phyloP scores from a whole-genome alignment of 2,329 filamentous ascomycete species.

The Zymoseptoria ardabiliae region DNA sequence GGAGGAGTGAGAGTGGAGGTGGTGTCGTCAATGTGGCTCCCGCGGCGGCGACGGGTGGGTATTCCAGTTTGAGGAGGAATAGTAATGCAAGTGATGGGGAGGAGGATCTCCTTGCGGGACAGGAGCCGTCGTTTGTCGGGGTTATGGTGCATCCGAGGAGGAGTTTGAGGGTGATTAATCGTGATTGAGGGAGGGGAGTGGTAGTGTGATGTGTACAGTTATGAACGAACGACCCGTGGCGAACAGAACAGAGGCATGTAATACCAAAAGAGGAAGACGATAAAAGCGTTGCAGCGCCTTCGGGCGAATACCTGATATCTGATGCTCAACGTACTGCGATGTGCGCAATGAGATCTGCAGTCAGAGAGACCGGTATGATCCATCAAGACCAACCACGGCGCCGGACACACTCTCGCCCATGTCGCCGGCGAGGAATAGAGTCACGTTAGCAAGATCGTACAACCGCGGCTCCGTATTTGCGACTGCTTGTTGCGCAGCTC shows the following conservation, averaged over 20 bases:
- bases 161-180: slow-evolving; percentile 36
- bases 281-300: too few species aligned
- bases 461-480: not conserved
- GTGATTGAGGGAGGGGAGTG: slow-evolving; percentile 7
- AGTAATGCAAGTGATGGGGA: slow-evolving; percentile 47
- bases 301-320: too few species aligned
- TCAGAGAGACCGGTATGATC: slow-evolving; percentile 9
- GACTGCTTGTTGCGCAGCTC: slow-evolving; percentile 3
- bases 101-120: slow-evolving; percentile 53
- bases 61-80: slow-evolving; percentile 29
- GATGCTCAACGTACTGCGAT: too few species aligned
- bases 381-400: slow-evolving; percentile 7
- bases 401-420: slow-evolving; percentile 13
- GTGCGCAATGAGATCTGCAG: not conserved
- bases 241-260: too few species aligned
- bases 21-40: slow-evolving; percentile 23
- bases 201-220: too few species aligned
- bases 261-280: too few species aligned
- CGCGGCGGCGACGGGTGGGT: slow-evolving; percentile 23
- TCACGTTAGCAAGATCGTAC: slow-evolving; percentile 14
- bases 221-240: too few species aligned
- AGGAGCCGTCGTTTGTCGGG: slow-evolving; percentile 65
- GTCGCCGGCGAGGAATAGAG: slow-evolving; percentile 14
- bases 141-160: slow-evolving; percentile 41
- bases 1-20: slow-evolving; percentile 21